Conservation (phyloP, 2,329 filamentous ascomycete species). For the Ophiostoma piceae region DNA sequence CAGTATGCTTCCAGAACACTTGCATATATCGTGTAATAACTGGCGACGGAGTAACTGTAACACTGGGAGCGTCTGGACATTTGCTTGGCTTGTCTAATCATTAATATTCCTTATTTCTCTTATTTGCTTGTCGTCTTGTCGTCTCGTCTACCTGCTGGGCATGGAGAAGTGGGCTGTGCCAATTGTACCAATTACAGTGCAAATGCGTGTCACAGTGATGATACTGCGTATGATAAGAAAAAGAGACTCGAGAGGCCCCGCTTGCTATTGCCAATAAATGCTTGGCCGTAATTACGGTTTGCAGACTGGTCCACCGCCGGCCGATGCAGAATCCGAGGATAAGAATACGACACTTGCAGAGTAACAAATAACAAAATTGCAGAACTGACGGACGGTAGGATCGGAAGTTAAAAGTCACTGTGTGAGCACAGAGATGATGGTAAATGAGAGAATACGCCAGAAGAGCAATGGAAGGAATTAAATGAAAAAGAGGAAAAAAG, state of each 20-base stretch:
- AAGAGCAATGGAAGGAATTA: background rate
- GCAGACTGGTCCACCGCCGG: constrained; percentile 7
- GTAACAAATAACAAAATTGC: background rate
- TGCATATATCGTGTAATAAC: background rate
- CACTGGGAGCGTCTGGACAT: background rate
- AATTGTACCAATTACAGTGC: background rate
- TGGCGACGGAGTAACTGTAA: background rate
- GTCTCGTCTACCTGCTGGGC: background rate
- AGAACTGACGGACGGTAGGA: background rate
- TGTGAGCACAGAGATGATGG: background rate
- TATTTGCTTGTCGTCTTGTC: background rate
- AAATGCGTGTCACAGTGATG: background rate
- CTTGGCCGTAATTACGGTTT: constrained; percentile 21
- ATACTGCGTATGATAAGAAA: background rate
- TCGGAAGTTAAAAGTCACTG: constrained; percentile 4
- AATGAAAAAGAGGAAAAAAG: background rate
- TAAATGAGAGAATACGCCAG: background rate
- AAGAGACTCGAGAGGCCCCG: background rate
- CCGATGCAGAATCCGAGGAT: background rate
- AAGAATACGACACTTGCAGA: constrained; percentile 7
- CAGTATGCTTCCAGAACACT: background rate
- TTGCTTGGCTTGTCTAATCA: background rate
- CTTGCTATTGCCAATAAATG: constrained; percentile 17
- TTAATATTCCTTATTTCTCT: background rate
- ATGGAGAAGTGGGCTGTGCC: constrained; percentile 1